Evolutionary conservation across 768 basidiomycete species (phyloP).

Genomic region (Suillus brevipes): DNA sequence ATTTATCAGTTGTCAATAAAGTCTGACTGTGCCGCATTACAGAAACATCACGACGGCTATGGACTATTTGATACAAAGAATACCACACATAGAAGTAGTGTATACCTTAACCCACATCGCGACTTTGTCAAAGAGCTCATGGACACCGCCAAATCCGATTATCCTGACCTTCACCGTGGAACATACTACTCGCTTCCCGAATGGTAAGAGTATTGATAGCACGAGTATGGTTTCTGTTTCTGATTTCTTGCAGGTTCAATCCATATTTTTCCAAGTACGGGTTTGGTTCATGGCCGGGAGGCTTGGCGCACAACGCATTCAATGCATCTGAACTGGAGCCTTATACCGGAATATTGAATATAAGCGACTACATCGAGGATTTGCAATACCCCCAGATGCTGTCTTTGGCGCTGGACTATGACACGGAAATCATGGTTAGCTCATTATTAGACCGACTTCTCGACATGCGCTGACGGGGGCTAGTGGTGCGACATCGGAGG

Average conservation of each 20-base stretch:
- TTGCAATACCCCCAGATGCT: constrained; percentile 53
- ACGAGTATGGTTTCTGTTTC: neutral
- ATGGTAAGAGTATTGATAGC: constrained; percentile 34
- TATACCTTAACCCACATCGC: constrained; percentile 49
- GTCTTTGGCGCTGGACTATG: constrained; percentile 46
- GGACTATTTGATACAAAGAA: constrained; percentile 55
- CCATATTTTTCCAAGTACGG: constrained; percentile 55
- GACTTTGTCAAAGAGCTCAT: constrained; percentile 54
- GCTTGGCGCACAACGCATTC: constrained; percentile 52
- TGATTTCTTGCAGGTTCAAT: constrained; percentile 44
- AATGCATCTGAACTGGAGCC: constrained; percentile 48
- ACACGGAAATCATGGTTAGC: constrained; percentile 54
- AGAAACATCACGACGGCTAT: constrained; percentile 68
- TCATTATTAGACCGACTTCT: neutral
- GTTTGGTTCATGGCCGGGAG: constrained; percentile 52
- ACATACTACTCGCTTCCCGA: constrained; percentile 61
- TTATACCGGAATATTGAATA: constrained; percentile 52
- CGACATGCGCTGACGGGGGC: constrained; percentile 11
- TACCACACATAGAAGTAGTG: constrained; percentile 50
- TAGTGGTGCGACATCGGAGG: constrained; percentile 63
- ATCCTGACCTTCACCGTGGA: constrained; percentile 53
- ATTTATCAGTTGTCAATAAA: neutral
- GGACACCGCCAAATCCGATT: constrained; percentile 47
- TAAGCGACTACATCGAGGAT: constrained; percentile 52
- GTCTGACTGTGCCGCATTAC: neutral